Evolutionary conservation across 1,139 yeast genomes (phyloP), one percentile per base, ranked within the genome.

Genomic region (Wickerhamomyces sp.): DNA sequence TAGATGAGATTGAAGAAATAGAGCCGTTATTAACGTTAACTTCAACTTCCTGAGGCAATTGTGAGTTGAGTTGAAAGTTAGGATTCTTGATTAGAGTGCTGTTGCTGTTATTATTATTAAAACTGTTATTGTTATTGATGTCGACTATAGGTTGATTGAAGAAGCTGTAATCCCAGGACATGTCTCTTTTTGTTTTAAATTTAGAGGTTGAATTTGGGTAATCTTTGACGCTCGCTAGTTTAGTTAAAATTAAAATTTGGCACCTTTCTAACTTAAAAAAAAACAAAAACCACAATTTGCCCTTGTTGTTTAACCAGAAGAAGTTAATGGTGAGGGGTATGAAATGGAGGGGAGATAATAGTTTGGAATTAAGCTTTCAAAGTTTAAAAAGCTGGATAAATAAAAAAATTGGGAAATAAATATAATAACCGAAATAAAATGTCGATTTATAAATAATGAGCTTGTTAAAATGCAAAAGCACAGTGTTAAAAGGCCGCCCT

Each of bases 81-180:
- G 30, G 7, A 10, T 21, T 21, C 24, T 21, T 21, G 24, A 21
- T 10, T 7, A 21, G 24, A n/a, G n/a, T n/a, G 27, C 27, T 14
- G 21, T 24, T 25, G 25, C 28, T 17, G 15, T 27, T 26, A 19
- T 19, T 28, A n/a, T 14, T n/a, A 6, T 21, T 12, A 20, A 9
- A 5, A 17, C n/a, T 6, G 16, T 4, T 28, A 26, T 16, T 26
- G 24, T 13, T 17, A 16, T 5, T 25, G 22, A 5, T 14, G 33
- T n/a, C 30, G 10, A 28, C 16, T 21, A 31, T 24, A 24, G 12
- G 19, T 22, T 17, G 38, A 20, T 25, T 28, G 37, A 29, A 22
- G 31, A 35, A 34, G 33, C 28, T 33, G 40, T 39, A 39, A 15
- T 43, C 46, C 44, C 44, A 39, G 30, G 44, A 42, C 46, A 42